Base-by-base conservation (phyloP, 305 asterid species). In the Stenogyne calaminthoides region DNA sequence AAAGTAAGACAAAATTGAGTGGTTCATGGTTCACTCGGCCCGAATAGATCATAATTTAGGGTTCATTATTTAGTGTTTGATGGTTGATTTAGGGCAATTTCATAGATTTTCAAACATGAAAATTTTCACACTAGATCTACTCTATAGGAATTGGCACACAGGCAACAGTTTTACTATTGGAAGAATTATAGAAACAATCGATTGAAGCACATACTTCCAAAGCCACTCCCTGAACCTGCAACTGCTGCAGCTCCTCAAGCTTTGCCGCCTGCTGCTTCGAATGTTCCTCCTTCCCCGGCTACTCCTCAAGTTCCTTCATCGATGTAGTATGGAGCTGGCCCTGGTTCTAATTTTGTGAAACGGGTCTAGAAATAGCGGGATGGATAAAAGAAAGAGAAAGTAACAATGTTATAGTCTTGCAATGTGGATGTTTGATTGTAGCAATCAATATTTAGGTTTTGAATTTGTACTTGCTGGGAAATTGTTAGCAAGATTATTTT, bases 131-230 rank as follows among this genome's bases (percentile, higher is more conserved):
- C n/a, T n/a, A n/a, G n/a, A n/a, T n/a, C n/a, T n/a, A n/a, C n/a
- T n/a, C n/a, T n/a, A n/a, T n/a, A n/a, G 98, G 98, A 92, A 84
- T 64, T 95, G 88, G 95, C 99, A 19, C 99, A 95, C 69, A 86
- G 97, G 81, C 98, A 95, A 75, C 96, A 95, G 67, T 95, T 95
- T 80, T 89, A 85, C 81, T 90, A 81, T 56, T 95, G 99, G 99
- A 95, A 92, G 90, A 90, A 83, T 76, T 89, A 92, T 67, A 81
- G 96, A 84, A 89, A 88, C 84, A 95, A 92, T 68, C 84, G 94
- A 72, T 83, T 95, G 89, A 95, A 95, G 87, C 99, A 95, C 88
- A 95, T 95, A 80, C 80, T 88, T 11, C 96, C 98, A 9, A 87
- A 89, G 80, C 88, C 96, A 16, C 92, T 89, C 75, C 96, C 98